These are phyloP conservation scores for Phytophthora pluvialis DNA, from an alignment of 352 stramenopile species.

Conservation along the genomic window DNA sequence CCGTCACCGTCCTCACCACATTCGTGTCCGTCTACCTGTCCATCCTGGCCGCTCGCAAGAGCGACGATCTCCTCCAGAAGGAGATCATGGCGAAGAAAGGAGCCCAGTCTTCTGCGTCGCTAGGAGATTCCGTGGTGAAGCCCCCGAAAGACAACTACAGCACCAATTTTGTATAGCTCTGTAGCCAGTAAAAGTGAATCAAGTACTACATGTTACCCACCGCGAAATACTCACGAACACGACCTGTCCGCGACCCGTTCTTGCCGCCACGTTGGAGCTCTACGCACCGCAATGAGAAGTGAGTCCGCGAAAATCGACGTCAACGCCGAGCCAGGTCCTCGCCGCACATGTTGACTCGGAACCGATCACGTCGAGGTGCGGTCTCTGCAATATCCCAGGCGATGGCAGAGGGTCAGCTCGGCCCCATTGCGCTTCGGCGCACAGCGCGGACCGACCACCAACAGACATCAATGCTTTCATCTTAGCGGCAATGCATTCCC, in stretches of 20 bases:
- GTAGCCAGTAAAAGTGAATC: conserved; percentile 12
- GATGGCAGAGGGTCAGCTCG: not conserved
- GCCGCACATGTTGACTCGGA: not conserved
- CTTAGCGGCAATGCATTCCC: no score
- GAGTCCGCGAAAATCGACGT: not conserved
- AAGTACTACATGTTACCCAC: conserved; percentile 14
- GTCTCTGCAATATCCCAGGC: conserved; percentile 24
- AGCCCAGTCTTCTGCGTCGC: conserved; percentile 13
- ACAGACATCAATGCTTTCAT: no score
- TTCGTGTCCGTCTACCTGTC: conserved; percentile 31
- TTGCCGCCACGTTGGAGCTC: not conserved
- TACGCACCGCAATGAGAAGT: conserved; percentile 5
- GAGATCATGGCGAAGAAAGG: conserved; percentile 29
- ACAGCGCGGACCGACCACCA: no score
- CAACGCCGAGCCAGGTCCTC: not conserved
- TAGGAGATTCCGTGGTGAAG: conserved; percentile 28
- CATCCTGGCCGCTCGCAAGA: conserved; percentile 21
- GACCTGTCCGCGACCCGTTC: no score
- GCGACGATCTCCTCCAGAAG: conserved; percentile 20
- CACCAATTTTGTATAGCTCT: conserved; percentile 47
- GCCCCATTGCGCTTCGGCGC: no score
- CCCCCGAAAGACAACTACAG: conserved; percentile 42
- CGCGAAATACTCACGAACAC: no score
- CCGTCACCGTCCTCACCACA: conserved; percentile 24
- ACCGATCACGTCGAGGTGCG: conserved; percentile 9